Percentiles rank a stretch among this genome's conserved stretches.
Conservation (phyloP, 1,284 basidiomycete species). For the Tetrapyrgos nigripes region DNA sequence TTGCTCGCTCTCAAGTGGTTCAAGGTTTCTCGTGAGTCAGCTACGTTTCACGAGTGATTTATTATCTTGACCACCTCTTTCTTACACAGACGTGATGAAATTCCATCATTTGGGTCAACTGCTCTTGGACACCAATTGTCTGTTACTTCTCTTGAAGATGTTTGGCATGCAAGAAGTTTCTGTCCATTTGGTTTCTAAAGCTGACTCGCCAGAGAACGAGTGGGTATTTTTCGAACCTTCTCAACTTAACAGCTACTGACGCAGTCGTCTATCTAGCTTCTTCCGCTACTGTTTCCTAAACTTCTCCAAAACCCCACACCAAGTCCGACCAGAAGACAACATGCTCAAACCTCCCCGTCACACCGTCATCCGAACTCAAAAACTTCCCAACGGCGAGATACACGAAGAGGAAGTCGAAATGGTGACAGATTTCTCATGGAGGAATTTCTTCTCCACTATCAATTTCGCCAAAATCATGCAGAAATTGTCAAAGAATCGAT, state of each 20-base stretch:
- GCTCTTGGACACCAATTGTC: slow-evolving; percentile 94
- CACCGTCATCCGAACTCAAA: slow-evolving; percentile 57
- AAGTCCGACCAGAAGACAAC: slow-evolving; percentile 59
- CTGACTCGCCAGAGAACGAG: slow-evolving; percentile 90
- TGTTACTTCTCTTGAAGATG: slow-evolving; percentile 96
- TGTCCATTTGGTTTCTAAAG: slow-evolving; percentile 83
- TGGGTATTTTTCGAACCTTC: slow-evolving; percentile 41
- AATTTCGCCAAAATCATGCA: slow-evolving; percentile 99
- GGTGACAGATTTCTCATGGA: slow-evolving; percentile 94
- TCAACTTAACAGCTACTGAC: neutral
- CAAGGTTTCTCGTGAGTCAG: slow-evolving; percentile 89
- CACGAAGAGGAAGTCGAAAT: slow-evolving; percentile 90
- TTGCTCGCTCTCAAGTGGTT: slow-evolving; percentile 96
- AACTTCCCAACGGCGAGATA: slow-evolving; percentile 71
- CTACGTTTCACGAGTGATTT: slow-evolving; percentile 1
- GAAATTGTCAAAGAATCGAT: slow-evolving; percentile 94
- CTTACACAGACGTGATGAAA: slow-evolving; percentile 88
- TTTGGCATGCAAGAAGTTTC: slow-evolving; percentile 95
- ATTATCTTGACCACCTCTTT: slow-evolving; percentile 9
- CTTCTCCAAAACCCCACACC: slow-evolving; percentile 68
- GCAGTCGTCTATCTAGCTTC: slow-evolving; percentile 65
- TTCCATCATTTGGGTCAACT: slow-evolving; percentile 97
- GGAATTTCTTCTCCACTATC: slow-evolving; percentile 98
- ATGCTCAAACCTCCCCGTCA: slow-evolving; percentile 65
- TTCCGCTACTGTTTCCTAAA: slow-evolving; percentile 92